Evolutionary conservation across 768 basidiomycete genomes (phyloP).

Genomic region (Russula griseocarnosa): DNA sequence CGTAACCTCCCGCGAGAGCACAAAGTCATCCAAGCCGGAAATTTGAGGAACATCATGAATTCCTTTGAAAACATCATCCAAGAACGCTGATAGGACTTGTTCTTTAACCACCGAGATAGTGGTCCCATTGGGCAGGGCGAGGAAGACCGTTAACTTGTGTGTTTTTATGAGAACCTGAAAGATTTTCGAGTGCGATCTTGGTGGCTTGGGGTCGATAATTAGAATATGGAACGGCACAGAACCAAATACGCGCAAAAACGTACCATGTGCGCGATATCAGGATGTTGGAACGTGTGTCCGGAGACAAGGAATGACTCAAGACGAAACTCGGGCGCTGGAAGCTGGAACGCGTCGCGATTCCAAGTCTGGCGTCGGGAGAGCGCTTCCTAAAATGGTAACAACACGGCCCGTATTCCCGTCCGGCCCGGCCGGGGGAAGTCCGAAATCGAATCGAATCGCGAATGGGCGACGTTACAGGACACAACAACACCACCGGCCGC

Average conservation of each 20-base stretch:
- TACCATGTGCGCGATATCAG: conserved; percentile 17
- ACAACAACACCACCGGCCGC: conserved; percentile 21
- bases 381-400: not conserved
- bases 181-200: conserved; percentile 53
- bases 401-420: not conserved
- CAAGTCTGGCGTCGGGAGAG: conserved; percentile 6
- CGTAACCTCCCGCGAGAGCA: conserved; percentile 53
- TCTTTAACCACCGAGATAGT: conserved; percentile 57
- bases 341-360: conserved; percentile 12
- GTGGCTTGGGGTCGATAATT: conserved; percentile 41
- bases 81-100: conserved; percentile 59
- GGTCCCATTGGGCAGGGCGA: conserved; percentile 51
- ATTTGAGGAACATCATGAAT: conserved; percentile 39
- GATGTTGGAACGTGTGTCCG: not conserved
- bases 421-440: too few relatives aligned
- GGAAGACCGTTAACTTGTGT: conserved; percentile 63
- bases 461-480: not conserved
- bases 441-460: not conserved
- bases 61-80: conserved; percentile 42
- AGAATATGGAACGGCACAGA: not conserved
- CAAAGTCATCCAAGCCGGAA: conserved; percentile 48
- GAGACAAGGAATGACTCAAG: not conserved
- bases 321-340: not conserved
- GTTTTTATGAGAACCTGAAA: conserved; percentile 70
- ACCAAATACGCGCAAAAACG: not conserved